Conservation (phyloP, 371 early-diverging fungal genomes). For the Apophysomyces elegans region DNA sequence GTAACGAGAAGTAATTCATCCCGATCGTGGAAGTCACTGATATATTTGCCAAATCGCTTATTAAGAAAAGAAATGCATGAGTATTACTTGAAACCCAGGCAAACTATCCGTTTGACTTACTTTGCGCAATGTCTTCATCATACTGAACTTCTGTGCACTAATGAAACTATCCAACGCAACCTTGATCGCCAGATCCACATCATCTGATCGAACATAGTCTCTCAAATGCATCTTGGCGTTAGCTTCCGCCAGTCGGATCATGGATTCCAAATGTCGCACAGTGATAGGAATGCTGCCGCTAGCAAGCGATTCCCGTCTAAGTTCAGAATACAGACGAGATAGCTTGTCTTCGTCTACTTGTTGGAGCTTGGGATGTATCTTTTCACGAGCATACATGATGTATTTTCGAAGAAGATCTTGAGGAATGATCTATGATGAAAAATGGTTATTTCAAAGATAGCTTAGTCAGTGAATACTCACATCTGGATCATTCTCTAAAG, state of each 20-base stretch:
- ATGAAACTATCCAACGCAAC: constrained; percentile 96
- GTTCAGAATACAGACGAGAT: constrained; percentile 87
- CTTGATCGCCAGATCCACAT: constrained; percentile 96
- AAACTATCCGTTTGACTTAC: constrained; percentile 27
- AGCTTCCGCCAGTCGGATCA: constrained; percentile 98
- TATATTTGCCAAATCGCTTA: constrained; percentile 83
- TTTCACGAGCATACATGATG: constrained; percentile 95
- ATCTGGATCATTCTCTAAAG: constrained; percentile 50
- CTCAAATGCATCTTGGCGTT: constrained; percentile 98
- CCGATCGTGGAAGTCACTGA: constrained; percentile 76
- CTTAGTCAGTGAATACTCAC: constrained; percentile 23
- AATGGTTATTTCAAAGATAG: not conserved
- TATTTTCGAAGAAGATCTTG: constrained; percentile 95
- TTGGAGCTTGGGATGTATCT: constrained; percentile 84
- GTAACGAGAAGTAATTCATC: constrained; percentile 79
- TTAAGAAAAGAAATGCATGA: constrained; percentile 19
- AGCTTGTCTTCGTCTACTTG: constrained; percentile 92
- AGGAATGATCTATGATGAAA: constrained; percentile 64
- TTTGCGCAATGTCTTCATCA: constrained; percentile 80
- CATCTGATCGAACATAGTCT: constrained; percentile 89
- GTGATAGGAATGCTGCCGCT: constrained; percentile 97
- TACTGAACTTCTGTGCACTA: constrained; percentile 95
- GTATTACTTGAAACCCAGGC: not conserved
- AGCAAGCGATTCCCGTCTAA: constrained; percentile 92
- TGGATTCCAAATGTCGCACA: constrained; percentile 98